These are phyloP conservation scores for Paulownia fortunei DNA, from an alignment of 257 asterid species.

Conservation along the genomic window DNA sequence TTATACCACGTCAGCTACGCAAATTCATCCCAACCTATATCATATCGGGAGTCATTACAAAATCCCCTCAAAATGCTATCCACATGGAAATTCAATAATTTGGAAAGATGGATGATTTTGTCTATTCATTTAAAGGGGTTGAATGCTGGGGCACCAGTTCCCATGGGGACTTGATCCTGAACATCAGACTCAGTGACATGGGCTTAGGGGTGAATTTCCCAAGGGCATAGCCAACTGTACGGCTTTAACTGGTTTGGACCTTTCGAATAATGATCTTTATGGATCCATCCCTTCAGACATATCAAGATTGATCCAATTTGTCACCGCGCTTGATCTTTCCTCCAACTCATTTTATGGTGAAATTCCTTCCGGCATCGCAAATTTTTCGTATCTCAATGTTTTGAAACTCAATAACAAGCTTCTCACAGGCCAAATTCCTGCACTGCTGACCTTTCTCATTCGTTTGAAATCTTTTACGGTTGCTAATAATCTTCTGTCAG, in stretches of 20 bases:
- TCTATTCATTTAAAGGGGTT: background rate
- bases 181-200: conserved; percentile 1
- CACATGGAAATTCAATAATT: background rate
- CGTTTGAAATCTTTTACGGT: background rate
- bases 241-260: background rate
- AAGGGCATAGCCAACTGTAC: conserved; percentile 10
- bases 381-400: too few relatives aligned
- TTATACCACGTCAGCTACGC: too few relatives aligned
- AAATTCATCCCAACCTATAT: too few relatives aligned
- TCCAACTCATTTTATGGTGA: background rate
- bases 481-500: background rate
- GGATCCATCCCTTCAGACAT: background rate
- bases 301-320: background rate
- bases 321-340: background rate
- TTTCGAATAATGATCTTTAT: conserved; percentile 2
- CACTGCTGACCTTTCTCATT: background rate
- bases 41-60: background rate
- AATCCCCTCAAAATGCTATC: background rate
- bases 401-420: background rate
- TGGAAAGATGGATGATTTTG: background rate
- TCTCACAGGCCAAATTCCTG: background rate
- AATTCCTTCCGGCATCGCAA: background rate
- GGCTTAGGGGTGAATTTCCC: conserved; percentile 12
- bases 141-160: background rate
- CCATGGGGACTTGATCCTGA: background rate